Percentiles rank a stretch among this genome's conserved stretches.
Conservation (phyloP, 371 early-diverging fungal genomes). For the Mortierella sp. region DNA sequence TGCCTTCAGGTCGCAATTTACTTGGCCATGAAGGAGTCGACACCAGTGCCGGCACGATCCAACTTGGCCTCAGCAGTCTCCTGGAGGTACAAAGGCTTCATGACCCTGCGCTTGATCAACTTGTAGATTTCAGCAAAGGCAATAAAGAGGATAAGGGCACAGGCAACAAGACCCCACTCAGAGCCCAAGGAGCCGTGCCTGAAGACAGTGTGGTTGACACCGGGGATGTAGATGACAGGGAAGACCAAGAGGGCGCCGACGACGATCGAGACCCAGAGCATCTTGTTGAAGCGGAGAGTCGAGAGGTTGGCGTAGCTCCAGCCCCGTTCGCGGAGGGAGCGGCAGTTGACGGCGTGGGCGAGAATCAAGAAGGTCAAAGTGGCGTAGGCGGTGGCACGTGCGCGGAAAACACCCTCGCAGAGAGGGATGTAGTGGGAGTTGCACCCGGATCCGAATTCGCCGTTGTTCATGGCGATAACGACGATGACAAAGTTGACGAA, state of each 20-base stretch:
- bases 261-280: conserved; percentile 66
- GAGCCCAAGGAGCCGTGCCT: conserved; percentile 73
- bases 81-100: conserved; percentile 19
- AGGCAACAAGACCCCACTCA: conserved; percentile 82
- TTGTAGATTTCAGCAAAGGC: conserved; percentile 71
- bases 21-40: conserved; percentile 10
- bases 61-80: conserved; percentile 10
- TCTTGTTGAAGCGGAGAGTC: conserved; percentile 68
- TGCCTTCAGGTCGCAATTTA: neutral
- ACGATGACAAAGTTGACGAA: conserved; percentile 78
- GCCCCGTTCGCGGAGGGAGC: conserved; percentile 72
- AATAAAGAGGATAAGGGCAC: conserved; percentile 71
- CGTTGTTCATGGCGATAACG: conserved; percentile 67
- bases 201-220: conserved; percentile 74
- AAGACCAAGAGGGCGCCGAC: conserved; percentile 70
- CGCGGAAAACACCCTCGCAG: conserved; percentile 79
- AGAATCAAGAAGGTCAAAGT: conserved; percentile 77
- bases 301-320: conserved; percentile 63
- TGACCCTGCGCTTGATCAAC: conserved; percentile 26
- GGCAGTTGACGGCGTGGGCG: conserved; percentile 82
- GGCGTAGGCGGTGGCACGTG: conserved; percentile 82
- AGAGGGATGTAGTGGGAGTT: conserved; percentile 66
- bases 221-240: conserved; percentile 79
- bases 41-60: conserved; percentile 22
- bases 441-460: conserved; percentile 73